Conservation (phyloP, 371 early-diverging fungal genomes). For the Apophysomyces variabilis region DNA sequence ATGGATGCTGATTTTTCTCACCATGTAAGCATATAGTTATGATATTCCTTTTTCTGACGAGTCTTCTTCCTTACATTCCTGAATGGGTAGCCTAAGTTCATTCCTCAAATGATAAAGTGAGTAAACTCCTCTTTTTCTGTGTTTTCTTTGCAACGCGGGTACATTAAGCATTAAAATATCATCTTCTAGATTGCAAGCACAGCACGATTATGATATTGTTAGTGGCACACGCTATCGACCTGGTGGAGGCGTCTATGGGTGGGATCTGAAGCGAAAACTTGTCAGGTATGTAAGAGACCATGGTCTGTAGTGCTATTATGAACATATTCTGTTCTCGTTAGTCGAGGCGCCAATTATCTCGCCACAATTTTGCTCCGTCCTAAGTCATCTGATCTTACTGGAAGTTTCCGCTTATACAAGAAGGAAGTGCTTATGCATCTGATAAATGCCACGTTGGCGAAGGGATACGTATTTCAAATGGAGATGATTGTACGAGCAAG, state of each 20-base stretch:
- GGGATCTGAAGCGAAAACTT: constrained; percentile 97
- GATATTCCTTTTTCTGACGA: neutral
- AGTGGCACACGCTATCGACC: constrained; percentile 93
- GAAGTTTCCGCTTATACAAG: constrained; percentile 96
- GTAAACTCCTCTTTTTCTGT: neutral
- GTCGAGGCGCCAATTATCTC: constrained; percentile 97
- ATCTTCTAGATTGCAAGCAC: constrained; percentile 70
- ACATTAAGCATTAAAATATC: constrained; percentile 6
- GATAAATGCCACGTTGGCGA: constrained; percentile 86
- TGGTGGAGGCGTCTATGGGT: constrained; percentile 98
- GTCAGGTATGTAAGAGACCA: constrained; percentile 63
- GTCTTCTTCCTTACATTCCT: constrained; percentile 14
- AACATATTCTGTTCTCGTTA: constrained; percentile 22
- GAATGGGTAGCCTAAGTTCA: constrained; percentile 88
- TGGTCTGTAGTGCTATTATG: too few relatives aligned
- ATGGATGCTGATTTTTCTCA: constrained; percentile 99
- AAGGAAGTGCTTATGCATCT: constrained; percentile 86
- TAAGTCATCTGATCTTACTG: constrained; percentile 95
- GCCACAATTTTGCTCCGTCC: constrained; percentile 93
- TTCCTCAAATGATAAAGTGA: constrained; percentile 90
- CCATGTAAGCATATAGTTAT: constrained; percentile 62
- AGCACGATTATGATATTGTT: constrained; percentile 91
- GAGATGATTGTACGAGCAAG: constrained; percentile 99
- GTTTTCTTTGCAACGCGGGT: neutral
- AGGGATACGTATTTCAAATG: constrained; percentile 99